Percentiles rank a stretch among this genome's conserved stretches.
Evolutionary conservation across 1,139 yeast genomes (phyloP).

Genomic region (Taphrina deformans): DNA sequence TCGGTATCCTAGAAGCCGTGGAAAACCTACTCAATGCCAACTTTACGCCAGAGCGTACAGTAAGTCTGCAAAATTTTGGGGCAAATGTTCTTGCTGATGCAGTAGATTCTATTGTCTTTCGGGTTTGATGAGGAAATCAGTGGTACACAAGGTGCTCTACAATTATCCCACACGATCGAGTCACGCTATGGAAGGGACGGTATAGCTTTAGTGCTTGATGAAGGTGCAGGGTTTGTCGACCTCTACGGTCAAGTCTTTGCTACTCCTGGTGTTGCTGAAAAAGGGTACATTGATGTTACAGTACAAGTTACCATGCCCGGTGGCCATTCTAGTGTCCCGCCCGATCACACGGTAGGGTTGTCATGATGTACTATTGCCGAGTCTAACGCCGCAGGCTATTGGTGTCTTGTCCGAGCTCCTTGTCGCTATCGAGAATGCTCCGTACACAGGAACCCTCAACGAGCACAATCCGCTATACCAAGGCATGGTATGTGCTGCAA

Average conservation of each 20-base stretch:
- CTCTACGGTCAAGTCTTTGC: constrained; percentile 55
- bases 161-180: constrained; percentile 50
- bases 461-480: constrained; percentile 16
- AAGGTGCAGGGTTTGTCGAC: constrained; percentile 53
- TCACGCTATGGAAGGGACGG: constrained; percentile 58
- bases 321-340: constrained; percentile 72
- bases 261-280: constrained; percentile 63
- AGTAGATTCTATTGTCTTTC: constrained; percentile 53
- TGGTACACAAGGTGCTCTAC: constrained; percentile 58
- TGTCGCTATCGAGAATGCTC: not conserved
- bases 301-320: constrained; percentile 60
- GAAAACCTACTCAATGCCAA: constrained; percentile 55
- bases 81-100: not conserved
- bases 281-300: constrained; percentile 59
- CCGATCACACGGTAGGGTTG: constrained; percentile 55
- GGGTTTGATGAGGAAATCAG: constrained; percentile 75
- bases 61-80: not conserved
- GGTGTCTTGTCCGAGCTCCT: constrained; percentile 7
- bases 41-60: constrained; percentile 56
- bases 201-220: constrained; percentile 61
- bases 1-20: constrained; percentile 60
- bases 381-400: not conserved
- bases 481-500: constrained; percentile 4
- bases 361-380: too few relatives aligned
- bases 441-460: not conserved